phyloP scores from a whole-genome alignment of 306 rosid genomes.

The Pyrus betulifolia region DNA sequence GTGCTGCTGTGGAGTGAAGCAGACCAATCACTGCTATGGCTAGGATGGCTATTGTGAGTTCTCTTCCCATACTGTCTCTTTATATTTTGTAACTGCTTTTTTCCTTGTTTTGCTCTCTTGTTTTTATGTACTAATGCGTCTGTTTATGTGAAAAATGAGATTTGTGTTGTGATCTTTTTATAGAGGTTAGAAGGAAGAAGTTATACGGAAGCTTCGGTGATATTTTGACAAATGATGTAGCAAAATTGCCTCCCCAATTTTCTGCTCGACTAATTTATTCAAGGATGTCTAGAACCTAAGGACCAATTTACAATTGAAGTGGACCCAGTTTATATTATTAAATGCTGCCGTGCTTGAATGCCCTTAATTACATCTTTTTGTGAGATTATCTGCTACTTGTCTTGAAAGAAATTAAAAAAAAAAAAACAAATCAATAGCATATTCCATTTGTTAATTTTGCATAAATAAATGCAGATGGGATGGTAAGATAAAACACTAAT shows the following conservation, averaged over 20 bases:
- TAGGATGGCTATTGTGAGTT: conserved; percentile 19
- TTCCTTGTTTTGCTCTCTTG: background rate
- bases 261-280: background rate
- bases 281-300: background rate
- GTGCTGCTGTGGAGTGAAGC: conserved; percentile 18
- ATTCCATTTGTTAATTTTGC: background rate
- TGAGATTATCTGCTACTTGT: background rate
- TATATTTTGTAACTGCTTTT: background rate
- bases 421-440: background rate
- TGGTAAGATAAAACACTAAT: background rate
- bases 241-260: background rate
- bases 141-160: background rate
- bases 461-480: background rate
- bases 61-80: conserved; percentile 13
- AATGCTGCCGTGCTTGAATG: background rate
- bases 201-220: background rate
- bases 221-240: background rate
- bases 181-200: conserved; percentile 3
- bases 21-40: conserved; percentile 18
- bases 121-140: background rate
- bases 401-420: background rate
- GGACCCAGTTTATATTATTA: background rate
- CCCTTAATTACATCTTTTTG: background rate
- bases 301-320: background rate
- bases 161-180: background rate